Base-by-base conservation (phyloP, 371 early-diverging fungal species). In the Mucor sp. region DNA sequence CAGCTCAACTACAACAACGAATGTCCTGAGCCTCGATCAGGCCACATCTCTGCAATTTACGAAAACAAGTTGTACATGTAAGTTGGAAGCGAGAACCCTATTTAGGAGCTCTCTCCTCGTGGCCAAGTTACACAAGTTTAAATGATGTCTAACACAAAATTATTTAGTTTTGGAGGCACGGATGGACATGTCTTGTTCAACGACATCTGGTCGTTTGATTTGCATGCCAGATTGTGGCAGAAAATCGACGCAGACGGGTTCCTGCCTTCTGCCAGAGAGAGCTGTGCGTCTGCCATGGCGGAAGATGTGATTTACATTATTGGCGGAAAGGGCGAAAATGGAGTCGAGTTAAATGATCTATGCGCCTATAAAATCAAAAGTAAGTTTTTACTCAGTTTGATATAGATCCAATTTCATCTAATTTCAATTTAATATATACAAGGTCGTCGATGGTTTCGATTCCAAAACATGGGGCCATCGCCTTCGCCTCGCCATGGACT, bases 261-360 rank as follows among this genome's bases (percentile, higher is more conserved):
- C 19, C 79, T 85, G 21, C 93, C 93, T 21, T 76, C 85, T 7
- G 84, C 90, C 48, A 85, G 93, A 59, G 87, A 90, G 60, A 83
- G 87, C 3, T 89, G 89, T 70, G 85, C 89, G 4, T 75, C 89
- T 44, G 75, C 89, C 6, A 81, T 92, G n/a, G 86, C 89, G 0
- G 91, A 90, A 44, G 91, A 91, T 75, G 87, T 88, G 32, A 86
- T 93, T 66, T 92, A 91, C 65, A 82, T 93, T 27, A 84, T 90
- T 76, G 93, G 93, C 62, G 93, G 93, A 12, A 82, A 86, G 43
- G 80, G 83, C 23, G 75, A 85, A 15, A 82, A 86, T 39, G 89
- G 87, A 27, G 74, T 85, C 64, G 83, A 87, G 41, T 66, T 90
- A 27, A 86, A 85, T 41, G 93, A 93, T 76, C 80, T 92, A 35